phyloP scores from a whole-genome alignment of 495 filamentous ascomycete species.

The Annulohypoxylon nitens region DNA sequence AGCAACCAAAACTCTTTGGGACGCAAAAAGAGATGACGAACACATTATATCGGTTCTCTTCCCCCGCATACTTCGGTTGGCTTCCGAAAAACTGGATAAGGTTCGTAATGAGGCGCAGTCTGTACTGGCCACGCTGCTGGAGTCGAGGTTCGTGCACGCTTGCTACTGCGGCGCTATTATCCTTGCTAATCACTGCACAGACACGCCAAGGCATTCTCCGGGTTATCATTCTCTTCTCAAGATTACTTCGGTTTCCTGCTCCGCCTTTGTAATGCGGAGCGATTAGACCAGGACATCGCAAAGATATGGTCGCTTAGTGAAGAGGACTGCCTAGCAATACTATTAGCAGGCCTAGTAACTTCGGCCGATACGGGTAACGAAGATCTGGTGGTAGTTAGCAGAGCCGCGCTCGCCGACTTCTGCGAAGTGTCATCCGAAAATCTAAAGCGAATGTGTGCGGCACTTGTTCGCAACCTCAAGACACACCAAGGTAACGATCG shows the following conservation, averaged over 20 bases:
- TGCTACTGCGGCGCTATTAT: constrained; percentile 12
- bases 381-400: constrained; percentile 78
- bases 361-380: constrained; percentile 89
- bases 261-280: constrained; percentile 52
- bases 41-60: constrained; percentile 51
- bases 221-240: constrained; percentile 62
- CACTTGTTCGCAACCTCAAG: constrained; percentile 56
- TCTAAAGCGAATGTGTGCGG: constrained; percentile 50
- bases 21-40: constrained; percentile 35
- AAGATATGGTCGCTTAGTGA: constrained; percentile 18
- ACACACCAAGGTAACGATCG: constrained; percentile 69
- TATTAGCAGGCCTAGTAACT: constrained; percentile 82
- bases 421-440: constrained; percentile 53
- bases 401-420: constrained; percentile 73
- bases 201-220: constrained; percentile 44
- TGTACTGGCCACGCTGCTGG: constrained; percentile 56
- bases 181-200: constrained; percentile 40
- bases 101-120: constrained; percentile 76
- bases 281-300: constrained; percentile 44
- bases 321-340: constrained; percentile 56
- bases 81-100: constrained; percentile 90
- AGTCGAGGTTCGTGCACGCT: constrained; percentile 49
- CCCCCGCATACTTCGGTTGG: constrained; percentile 72
- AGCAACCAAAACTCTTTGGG: constrained; percentile 65
- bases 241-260: constrained; percentile 66